These are phyloP conservation scores for Abortiporus biennis DNA, from an alignment of 1,284 basidiomycete species.

Conservation along the genomic window DNA sequence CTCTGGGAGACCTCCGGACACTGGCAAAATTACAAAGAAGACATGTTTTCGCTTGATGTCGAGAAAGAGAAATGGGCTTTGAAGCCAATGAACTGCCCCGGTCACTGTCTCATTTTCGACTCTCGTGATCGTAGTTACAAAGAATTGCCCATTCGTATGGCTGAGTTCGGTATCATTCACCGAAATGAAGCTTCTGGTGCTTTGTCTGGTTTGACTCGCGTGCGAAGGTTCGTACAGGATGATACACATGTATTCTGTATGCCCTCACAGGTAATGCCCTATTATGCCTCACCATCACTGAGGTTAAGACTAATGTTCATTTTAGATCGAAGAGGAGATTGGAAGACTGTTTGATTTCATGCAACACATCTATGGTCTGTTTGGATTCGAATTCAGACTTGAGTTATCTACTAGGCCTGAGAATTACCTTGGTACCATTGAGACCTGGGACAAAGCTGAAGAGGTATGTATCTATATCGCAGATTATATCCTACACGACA, in stretches of 20 bases:
- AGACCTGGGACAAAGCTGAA: slow-evolving; percentile 90
- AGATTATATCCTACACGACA: not conserved
- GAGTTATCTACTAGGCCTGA: slow-evolving; percentile 96
- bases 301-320: not conserved
- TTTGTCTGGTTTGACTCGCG: slow-evolving; percentile 89
- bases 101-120: slow-evolving; percentile 96
- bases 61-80: slow-evolving; percentile 95
- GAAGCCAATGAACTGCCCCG: slow-evolving; percentile 99
- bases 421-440: slow-evolving; percentile 87
- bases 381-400: slow-evolving; percentile 95
- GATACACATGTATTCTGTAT: slow-evolving; percentile 98
- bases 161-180: slow-evolving; percentile 98
- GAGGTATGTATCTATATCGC: slow-evolving; percentile 35
- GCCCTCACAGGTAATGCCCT: slow-evolving; percentile 65
- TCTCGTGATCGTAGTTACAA: slow-evolving; percentile 92
- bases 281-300: not conserved
- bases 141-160: slow-evolving; percentile 95
- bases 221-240: slow-evolving; percentile 95
- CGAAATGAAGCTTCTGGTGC: slow-evolving; percentile 97
- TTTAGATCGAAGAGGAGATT: slow-evolving; percentile 85
- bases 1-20: slow-evolving; percentile 99
- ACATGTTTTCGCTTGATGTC: slow-evolving; percentile 92
- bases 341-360: slow-evolving; percentile 91
- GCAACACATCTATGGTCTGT: slow-evolving; percentile 90
- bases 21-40: slow-evolving; percentile 97